Percentiles rank a stretch among this genome's conserved stretches.
These are phyloP conservation scores for Cytospora piceae DNA, from an alignment of 2,329 filamentous ascomycete genomes.

Conservation along the genomic window DNA sequence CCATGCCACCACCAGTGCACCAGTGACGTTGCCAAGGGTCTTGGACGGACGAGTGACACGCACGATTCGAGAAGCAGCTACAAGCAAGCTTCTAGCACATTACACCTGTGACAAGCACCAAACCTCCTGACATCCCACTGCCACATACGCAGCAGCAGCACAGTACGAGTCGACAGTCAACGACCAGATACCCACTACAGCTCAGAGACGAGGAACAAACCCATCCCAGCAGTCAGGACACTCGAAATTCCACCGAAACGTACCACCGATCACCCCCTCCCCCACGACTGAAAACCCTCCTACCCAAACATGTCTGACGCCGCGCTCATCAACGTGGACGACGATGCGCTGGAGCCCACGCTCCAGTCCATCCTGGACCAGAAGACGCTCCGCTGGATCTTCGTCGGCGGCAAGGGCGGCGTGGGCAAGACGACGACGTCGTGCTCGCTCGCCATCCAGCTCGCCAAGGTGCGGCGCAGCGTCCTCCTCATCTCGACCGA, in stretches of 20 bases:
- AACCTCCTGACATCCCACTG: background rate
- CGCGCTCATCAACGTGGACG: constrained; percentile 59
- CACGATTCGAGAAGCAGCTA: constrained; percentile 5
- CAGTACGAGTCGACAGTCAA: background rate
- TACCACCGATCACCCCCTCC: background rate
- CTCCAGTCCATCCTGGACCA: constrained; percentile 96
- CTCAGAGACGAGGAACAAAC: background rate
- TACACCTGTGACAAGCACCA: constrained; percentile 14
- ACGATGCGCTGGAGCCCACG: constrained; percentile 84
- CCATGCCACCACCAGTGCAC: background rate
- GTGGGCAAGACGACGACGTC: constrained; percentile 99
- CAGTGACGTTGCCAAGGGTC: constrained; percentile 24
- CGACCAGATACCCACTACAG: background rate
- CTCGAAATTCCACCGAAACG: constrained; percentile 12
- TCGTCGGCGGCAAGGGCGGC: constrained; percentile 96
- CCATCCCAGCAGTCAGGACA: background rate
- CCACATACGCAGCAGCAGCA: background rate
- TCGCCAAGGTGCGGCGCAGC: constrained; percentile 90
- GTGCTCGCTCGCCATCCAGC: constrained; percentile 96
- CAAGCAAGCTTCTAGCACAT: constrained; percentile 10
- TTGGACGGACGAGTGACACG: constrained; percentile 7
- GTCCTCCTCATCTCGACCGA: constrained; percentile 98
- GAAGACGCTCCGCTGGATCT: constrained; percentile 96
- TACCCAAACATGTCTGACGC: constrained; percentile 41
- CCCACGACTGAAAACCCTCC: constrained; percentile 7